Evolutionary conservation across 441 rosid species (phyloP), one percentile per base, ranked within the genome.

Genomic region (Eutrema salsugineum): DNA sequence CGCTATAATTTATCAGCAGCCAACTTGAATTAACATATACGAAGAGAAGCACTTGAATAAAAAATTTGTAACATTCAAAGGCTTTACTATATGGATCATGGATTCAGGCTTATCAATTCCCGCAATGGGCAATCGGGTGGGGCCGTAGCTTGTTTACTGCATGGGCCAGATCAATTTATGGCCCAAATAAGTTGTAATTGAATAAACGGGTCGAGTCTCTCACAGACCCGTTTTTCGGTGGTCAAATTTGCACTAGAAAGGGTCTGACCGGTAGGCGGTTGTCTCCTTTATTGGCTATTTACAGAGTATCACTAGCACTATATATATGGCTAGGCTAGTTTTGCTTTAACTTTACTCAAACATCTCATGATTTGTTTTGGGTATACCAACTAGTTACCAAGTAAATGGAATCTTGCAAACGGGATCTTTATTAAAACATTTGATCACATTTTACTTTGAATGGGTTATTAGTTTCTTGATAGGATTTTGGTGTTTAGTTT

Each of bases 271-370:
- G 59, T 17, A 22, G 35, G 71, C 17, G 17, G 59, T 17, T 33
- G 35, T 56, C 50, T 72, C 65, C 40, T 38, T n/a, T 33, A 35
- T 35, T 54, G 49, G 46, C 22, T 12, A 8, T 54, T 43, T 71
- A 27, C 24, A 43, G 54, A 36, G 14, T 27, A n/a, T 8, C 14
- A 3, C 30, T 40, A 15, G 16, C 51, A 22, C 66, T 48, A 28
- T 32, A 63, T 11, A 49, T 32, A n/a, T n/a, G n/a, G n/a, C n/a
- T n/a, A n/a, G 68, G 68, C 54, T 74, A 50, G 20, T 48, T 40
- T 66, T 60, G 49, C 68, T 74, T 74, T 67, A 63, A 60, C 78
- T 66, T 74, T 67, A 74, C 68, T 66, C 49, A 51, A 33, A 40
- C 62, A 59, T 59, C 27, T 59, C 63, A 66, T 66, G 16, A 66